Base-by-base conservation (phyloP, 768 basidiomycete genomes). In the Naematelia aurantialba region DNA sequence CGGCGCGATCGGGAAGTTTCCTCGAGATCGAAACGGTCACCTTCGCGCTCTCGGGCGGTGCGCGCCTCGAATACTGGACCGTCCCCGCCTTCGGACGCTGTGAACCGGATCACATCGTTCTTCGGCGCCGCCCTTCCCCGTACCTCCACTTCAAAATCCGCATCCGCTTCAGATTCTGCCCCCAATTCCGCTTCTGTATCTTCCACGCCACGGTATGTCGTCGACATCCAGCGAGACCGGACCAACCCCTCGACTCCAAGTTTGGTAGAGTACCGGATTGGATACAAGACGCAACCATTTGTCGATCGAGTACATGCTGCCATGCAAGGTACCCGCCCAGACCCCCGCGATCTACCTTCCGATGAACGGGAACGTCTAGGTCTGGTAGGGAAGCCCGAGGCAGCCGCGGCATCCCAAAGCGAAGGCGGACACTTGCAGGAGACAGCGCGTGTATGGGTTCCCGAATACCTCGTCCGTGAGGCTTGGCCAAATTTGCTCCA, bases 401-500 rank as follows among this genome's bases (percentile, higher is more conserved):
- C 25, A 45, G 21, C 62, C 42, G 17, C 29, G 5, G 14, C 51
- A 56, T 25, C 27, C 34, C 5, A 44, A 8, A 27, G 12, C 25
- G 10, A 81, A 84, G 62, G 85, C 86, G 0, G 76, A 79, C n/a
- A 81, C 79, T 49, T n/a, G n/a, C n/a, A n/a, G n/a, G n/a, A n/a
- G n/a, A n/a, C n/a, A n/a, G n/a, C n/a, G n/a, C 82, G 83, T 13
- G 72, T 91, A 11, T 94, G 91, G 91, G 82, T 91, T 76, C 88
- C 91, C 0, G 89, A 87, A 22, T 85, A 82, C 54, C 86, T 94
- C 81, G 82, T 92, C 11, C 76, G 79, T 12, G 74, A 84, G 29
- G 89, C 83, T 1, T 86, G 85, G 59, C 87, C 89, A 8, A 76
- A 78, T 2, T 70, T 93, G 22, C 86, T 87, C 3, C 76, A 82